These are phyloP conservation scores for Suhomyces sp. DNA, from an alignment of 805 yeast genomes.

Conservation along the genomic window DNA sequence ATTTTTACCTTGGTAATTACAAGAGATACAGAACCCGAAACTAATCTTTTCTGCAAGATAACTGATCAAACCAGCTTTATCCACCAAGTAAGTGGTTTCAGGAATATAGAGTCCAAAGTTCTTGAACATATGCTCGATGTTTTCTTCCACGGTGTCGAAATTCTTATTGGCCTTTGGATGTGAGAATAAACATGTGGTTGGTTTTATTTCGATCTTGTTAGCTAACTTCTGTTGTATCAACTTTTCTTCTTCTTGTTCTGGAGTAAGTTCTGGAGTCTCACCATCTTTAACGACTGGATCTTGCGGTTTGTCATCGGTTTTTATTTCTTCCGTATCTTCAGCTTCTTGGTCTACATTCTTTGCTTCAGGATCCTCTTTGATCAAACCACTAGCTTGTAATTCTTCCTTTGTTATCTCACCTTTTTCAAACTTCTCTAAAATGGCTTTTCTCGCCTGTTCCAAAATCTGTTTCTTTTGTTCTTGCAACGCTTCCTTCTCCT, in stretches of 20 bases:
- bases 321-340: conserved; percentile 1
- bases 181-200: conserved; percentile 53
- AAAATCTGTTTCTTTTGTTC: conserved; percentile 50
- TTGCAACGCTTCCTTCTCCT: conserved; percentile 48
- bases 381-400: conserved; percentile 10
- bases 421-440: conserved; percentile 32
- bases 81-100: conserved; percentile 66
- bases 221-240: conserved; percentile 45
- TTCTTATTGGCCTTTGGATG: conserved; percentile 32
- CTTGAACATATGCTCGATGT: conserved; percentile 70
- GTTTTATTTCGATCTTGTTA: conserved; percentile 48
- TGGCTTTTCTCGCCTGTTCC: conserved; percentile 45
- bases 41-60: conserved; percentile 81
- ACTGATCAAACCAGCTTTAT: conserved; percentile 67
- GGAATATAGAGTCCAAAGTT: conserved; percentile 87
- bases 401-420: conserved; percentile 14
- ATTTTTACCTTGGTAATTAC: conserved; percentile 80
- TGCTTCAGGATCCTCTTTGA: conserved; percentile 1
- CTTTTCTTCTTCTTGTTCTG: conserved; percentile 39
- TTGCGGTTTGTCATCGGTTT: not conserved
- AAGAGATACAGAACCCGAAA: conserved; percentile 78
- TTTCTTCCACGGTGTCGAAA: conserved; percentile 41
- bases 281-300: no score
- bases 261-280: conserved; percentile 15
- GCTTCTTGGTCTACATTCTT: conserved; percentile 5